phyloP scores from a whole-genome alignment of 768 basidiomycete species.

The Amyloporia xantha region DNA sequence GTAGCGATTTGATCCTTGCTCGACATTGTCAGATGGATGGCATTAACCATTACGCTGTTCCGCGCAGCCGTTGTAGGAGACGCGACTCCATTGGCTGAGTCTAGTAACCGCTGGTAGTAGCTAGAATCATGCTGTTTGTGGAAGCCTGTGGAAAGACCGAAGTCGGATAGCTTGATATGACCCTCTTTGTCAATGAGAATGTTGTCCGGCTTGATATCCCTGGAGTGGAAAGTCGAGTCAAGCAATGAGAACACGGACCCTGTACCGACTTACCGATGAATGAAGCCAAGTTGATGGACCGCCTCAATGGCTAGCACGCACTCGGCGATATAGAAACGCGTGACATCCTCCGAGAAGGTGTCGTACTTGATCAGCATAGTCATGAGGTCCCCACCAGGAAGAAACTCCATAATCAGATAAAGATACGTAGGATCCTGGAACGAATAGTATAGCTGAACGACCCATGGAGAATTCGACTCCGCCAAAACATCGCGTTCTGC shows the following conservation, averaged over 20 bases:
- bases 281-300: slow-evolving; percentile 95
- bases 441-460: slow-evolving; percentile 96
- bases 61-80: slow-evolving; percentile 45
- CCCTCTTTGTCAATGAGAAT: slow-evolving; percentile 97
- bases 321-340: slow-evolving; percentile 98
- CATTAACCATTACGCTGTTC: slow-evolving; percentile 96
- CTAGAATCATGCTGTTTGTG: slow-evolving; percentile 96
- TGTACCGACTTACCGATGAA: slow-evolving; percentile 71
- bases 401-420: slow-evolving; percentile 98
- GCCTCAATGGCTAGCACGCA: slow-evolving; percentile 97
- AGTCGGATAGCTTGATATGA: slow-evolving; percentile 97
- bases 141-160: slow-evolving; percentile 98
- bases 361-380: slow-evolving; percentile 99
- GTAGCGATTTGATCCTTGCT: slow-evolving; percentile 92
- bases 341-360: slow-evolving; percentile 97
- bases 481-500: slow-evolving; percentile 96
- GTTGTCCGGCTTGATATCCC: slow-evolving; percentile 99
- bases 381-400: slow-evolving; percentile 98
- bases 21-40: slow-evolving; percentile 93
- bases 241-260: slow-evolving; percentile 1
- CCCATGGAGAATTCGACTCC: slow-evolving; percentile 93
- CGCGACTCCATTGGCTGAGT: slow-evolving; percentile 47
- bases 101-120: slow-evolving; percentile 88
- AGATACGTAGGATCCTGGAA: slow-evolving; percentile 92
- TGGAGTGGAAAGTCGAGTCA: slow-evolving; percentile 26